These are phyloP conservation scores for Lachnellula suecica DNA, from an alignment of 2,329 filamentous ascomycete genomes.

Conservation along the genomic window DNA sequence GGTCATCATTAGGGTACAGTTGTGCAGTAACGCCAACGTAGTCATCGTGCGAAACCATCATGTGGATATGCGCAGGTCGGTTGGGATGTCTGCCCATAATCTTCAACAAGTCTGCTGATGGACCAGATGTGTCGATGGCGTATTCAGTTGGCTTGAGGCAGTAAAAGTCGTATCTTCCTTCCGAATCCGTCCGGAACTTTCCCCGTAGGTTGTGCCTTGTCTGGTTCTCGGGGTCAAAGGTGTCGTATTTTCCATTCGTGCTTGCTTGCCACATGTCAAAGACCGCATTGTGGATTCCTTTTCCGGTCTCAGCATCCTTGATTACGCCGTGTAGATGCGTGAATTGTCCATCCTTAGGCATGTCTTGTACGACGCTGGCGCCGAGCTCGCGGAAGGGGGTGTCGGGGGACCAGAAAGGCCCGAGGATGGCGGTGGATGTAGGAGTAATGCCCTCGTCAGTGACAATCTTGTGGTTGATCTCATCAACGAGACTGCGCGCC, in stretches of 20 bases:
- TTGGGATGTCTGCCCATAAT: constrained; percentile 56
- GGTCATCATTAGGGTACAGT: constrained; percentile 69
- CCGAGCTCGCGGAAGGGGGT: constrained; percentile 71
- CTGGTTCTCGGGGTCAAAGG: constrained; percentile 60
- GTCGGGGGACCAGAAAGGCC: constrained; percentile 79
- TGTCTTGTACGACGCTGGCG: constrained; percentile 57
- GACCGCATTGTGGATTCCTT: constrained; percentile 42
- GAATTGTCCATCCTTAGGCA: constrained; percentile 49
- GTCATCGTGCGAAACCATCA: constrained; percentile 53
- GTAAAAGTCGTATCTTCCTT: constrained; percentile 54
- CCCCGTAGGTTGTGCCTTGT: constrained; percentile 60
- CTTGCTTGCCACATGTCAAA: constrained; percentile 66
- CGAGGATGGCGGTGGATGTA: constrained; percentile 70
- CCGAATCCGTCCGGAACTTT: constrained; percentile 56
- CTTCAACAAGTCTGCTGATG: constrained; percentile 49
- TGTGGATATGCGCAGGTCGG: constrained; percentile 59
- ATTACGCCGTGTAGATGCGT: constrained; percentile 59
- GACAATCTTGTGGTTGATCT: constrained; percentile 27
- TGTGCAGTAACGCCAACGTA: constrained; percentile 73
- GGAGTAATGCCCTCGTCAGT: constrained; percentile 19
- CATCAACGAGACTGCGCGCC: constrained; percentile 42
- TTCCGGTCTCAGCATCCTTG: constrained; percentile 37
- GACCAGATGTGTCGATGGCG: constrained; percentile 45
- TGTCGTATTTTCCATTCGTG: constrained; percentile 57
- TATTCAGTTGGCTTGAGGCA: constrained; percentile 46